Base-by-base conservation (phyloP, 2,329 filamentous ascomycete species). In the Aureobasidium leucospermi region DNA sequence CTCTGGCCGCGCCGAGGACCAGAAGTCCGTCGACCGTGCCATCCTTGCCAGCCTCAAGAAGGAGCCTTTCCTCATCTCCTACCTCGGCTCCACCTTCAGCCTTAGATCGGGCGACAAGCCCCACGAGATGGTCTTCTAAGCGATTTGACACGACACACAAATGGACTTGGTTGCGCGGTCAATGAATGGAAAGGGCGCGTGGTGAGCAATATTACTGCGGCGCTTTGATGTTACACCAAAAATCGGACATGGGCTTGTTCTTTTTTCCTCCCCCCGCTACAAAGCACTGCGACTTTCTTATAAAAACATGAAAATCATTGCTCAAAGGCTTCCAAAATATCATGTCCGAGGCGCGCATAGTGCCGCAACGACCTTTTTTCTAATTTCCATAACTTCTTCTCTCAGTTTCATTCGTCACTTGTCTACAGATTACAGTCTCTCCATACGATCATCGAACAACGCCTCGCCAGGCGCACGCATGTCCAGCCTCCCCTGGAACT, bases 91-190 rank as follows among this genome's bases (percentile, higher is more conserved):
- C 79, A 90, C 88, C 77, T 99, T 99, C 89, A 95, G 89, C 86
- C 87, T 99, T 80, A 89, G 93, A 82, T 96, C 92, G 85, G 94
- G 94, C 75, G 93, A 99, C 85, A 92, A 93, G 88, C 94, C 94
- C 81, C 94, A 99, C 83, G 90, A 96, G 87, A 97, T 99, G 94
- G 89, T 90, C 82, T 99, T 93, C 86, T 99, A 96, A 81, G 85
- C 71, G 56, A 39, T 45, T 57, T 53, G 38, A 60, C 39, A 53
- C 46, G 45, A 59, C 51, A 45, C 43, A 59, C 57, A 48, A 62
- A 46, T 59, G 47, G 58, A 42, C 53, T 58, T 32, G 41, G 49
- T 34, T 60, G 23, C 28, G 46, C 57, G 57, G 48, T 51, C 48
- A 46, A 59, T 51, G 41, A 57, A 58, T 48, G 43, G 43, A 58